Conservation (phyloP, 2,329 filamentous ascomycete genomes). For the Geosmithia morbida region DNA sequence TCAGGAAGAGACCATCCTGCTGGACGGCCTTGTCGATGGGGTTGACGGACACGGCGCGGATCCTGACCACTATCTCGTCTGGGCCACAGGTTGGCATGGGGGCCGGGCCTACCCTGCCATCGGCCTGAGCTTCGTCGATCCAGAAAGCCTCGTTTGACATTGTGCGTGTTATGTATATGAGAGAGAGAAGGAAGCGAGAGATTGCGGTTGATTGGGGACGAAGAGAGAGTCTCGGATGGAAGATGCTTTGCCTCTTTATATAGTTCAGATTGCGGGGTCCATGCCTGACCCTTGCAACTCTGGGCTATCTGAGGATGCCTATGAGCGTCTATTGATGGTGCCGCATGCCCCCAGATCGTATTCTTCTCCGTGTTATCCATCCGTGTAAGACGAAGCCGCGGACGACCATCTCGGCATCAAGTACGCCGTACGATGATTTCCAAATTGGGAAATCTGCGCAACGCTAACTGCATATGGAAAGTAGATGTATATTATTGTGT, state of each 20-base stretch:
- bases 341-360: too few species aligned
- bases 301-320: not conserved
- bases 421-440: not conserved
- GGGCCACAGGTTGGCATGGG: constrained; percentile 7
- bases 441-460: not conserved
- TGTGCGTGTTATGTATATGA: not conserved
- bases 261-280: too few species aligned
- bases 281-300: too few species aligned
- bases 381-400: not conserved
- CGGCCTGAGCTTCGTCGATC: constrained; percentile 6
- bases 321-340: too few species aligned
- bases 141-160: constrained; percentile 7
- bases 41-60: constrained; percentile 13
- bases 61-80: constrained; percentile 8
- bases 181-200: not conserved
- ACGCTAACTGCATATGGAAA: not conserved
- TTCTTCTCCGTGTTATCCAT: too few species aligned
- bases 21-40: constrained; percentile 13
- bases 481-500: too few species aligned
- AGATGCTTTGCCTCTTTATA: too few species aligned
- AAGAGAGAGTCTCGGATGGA: not conserved
- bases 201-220: not conserved
- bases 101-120: constrained; percentile 9
- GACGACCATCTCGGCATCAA: not conserved
- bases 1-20: constrained; percentile 15